Base-by-base conservation (phyloP, 2,329 filamentous ascomycete genomes). In the Sporothrix pseudoabietina region DNA sequence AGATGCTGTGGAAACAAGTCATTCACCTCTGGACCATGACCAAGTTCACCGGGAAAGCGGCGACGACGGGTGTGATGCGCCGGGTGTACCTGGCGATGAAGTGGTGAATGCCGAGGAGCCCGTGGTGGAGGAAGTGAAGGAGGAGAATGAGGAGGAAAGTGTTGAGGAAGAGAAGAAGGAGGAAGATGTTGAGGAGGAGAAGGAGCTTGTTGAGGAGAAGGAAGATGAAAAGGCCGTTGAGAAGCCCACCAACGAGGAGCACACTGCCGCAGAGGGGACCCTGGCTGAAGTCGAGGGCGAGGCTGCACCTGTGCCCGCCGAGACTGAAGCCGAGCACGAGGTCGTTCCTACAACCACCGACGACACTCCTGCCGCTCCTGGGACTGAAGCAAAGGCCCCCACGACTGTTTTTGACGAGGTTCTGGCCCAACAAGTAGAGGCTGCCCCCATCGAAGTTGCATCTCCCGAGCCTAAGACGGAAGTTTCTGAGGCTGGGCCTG, bases 1-100 rank as follows among this genome's bases (percentile, higher is more conserved):
- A 47, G 35, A 44, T 47, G 44, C 70, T 72, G 73, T 69, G 65
- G 73, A 69, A 70, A 72, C 59, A 65, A 59, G n/a, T 65, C 2
- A 8, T 66, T 8, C 39, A 57, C 54, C 35, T 73, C n/a, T 72
- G 71, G 74, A 73, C 26, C 7, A 54, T 63, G 54, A 69, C 69
- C 14, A 63, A 57, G 35, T n/a, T 69, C 39, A 54, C 39, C 19
- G 73, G 73, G 3, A 16, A 1, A 32, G 47, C 47, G 32, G 35
- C 47, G 71, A 69, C 49, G 22, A 69, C 49, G 35, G 39, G 35
- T 6, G 32, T 69, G 39, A 39, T 72, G 39, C 32, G 54, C 52
- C 54, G 63, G 32, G 54, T 57, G 72, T 66, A 52, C 16, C 59
- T 35, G 52, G n/a, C 22, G 1, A 35, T 66, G 59, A 57, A 26